Evolutionary conservation across 2,329 filamentous ascomycete genomes (phyloP), one percentile per base, ranked within the genome.

Genomic region (Pseudogymnoascus sp.): DNA sequence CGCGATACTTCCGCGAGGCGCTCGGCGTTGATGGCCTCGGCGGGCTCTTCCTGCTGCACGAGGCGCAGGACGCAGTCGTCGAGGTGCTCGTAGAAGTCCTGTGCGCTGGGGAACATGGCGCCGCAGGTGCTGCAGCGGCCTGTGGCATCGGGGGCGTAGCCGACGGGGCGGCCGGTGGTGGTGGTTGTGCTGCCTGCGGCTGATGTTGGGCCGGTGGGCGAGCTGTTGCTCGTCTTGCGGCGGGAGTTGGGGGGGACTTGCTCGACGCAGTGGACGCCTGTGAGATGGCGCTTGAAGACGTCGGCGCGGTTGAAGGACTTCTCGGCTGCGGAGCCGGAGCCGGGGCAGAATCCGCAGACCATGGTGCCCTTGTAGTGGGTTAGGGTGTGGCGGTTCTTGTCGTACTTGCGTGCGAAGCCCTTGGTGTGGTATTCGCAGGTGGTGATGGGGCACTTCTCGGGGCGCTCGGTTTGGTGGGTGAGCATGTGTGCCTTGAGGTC

Each of bases 321-420:
- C 74, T 97, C 93, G 5, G 88, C 89, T 1, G 90, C 84, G 2
- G 90, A 92, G 5, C 92, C 92, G 18, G 87, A 88, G 3, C 92
- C 91, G 0, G 92, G 91, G 68, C 94, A 97, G 75, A 97, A 97
- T 4, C 92, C 92, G 70, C 94, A 99, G 6, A 96, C 89, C 92
- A 97, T 97, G 12, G 91, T 97, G 7, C 93, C 93, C 74, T 96
- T 96, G 80, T 97, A 99, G 72, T 97, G 94, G 2, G 93, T 97
- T 66, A 97, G 77, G 1, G 93, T 96, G 73, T 99, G 94, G 10
- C 94, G 81, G 74, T 97, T 97, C 80, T 97, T 97, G 78, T 97
- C 94, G 73, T 97, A 99, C 75, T 97, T 97, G 64, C 93, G 83
- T 2, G 93, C 93, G 71, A 97, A 97, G 0, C 93, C 93, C 74